A percentile compares a stretch with the other conserved stretches of the same genome.
Evolutionary conservation across 2,329 filamentous ascomycete genomes (phyloP).

Genomic region (Diaporthe sp.): DNA sequence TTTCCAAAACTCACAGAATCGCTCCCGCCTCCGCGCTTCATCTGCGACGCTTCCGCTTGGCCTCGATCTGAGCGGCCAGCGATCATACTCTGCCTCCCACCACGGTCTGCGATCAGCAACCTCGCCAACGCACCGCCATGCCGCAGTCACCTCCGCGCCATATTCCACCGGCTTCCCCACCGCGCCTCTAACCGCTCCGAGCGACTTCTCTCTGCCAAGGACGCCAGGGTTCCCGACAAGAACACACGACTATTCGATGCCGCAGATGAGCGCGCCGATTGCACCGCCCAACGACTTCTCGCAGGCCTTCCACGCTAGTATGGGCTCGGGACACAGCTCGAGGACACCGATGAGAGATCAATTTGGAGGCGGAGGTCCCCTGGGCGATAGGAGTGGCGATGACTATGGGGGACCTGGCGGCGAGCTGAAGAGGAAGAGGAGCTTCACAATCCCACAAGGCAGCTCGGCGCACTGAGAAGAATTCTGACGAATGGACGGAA

Average conservation of each 20-base stretch:
- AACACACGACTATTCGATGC: constrained; percentile 63
- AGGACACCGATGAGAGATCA: constrained; percentile 62
- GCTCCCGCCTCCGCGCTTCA: constrained; percentile 64
- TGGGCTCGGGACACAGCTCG: constrained; percentile 51
- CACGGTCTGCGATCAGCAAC: constrained; percentile 46
- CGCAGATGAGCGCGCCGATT: constrained; percentile 69
- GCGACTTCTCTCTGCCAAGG: constrained; percentile 64
- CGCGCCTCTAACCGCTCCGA: constrained; percentile 66
- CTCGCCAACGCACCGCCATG: constrained; percentile 54
- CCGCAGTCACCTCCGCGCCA: constrained; percentile 53
- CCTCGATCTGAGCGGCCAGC: constrained; percentile 61
- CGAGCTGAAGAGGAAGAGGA: constrained; percentile 55
- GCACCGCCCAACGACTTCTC: constrained; percentile 66
- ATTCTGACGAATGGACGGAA: constrained; percentile 14
- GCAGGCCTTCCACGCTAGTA: constrained; percentile 60
- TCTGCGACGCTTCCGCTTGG: constrained; percentile 61
- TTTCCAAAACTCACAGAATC: constrained; percentile 59
- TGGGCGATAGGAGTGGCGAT: constrained; percentile 45
- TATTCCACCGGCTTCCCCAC: constrained; percentile 67
- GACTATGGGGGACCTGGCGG: constrained; percentile 46
- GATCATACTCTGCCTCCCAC: constrained; percentile 50
- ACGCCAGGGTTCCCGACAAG: constrained; percentile 53
- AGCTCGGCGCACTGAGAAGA: constrained; percentile 33
- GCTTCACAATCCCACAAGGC: constrained; percentile 49
- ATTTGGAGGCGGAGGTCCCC: constrained; percentile 54